Conservation (phyloP, 1,139 yeast genomes). For the Nakaseomyces glabratus region DNA sequence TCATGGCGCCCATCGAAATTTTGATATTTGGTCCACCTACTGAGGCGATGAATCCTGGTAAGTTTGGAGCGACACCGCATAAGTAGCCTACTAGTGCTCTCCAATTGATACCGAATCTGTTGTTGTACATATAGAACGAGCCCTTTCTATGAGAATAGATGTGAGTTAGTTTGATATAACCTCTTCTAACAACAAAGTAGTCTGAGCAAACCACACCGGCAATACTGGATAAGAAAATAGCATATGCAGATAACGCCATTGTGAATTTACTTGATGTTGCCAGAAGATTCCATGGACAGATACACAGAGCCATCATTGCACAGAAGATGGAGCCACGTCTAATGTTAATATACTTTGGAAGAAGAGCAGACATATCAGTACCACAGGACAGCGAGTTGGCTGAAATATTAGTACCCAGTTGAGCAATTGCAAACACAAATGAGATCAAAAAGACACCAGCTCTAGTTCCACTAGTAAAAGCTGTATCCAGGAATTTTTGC, state of each 20-base stretch:
- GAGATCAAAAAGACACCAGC: constrained; percentile 83
- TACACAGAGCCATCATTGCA: constrained; percentile 65
- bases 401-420: constrained; percentile 83
- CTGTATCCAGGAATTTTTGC: constrained; percentile 51
- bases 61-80: constrained; percentile 70
- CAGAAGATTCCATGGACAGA: constrained; percentile 84
- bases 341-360: constrained; percentile 72
- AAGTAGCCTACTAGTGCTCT: constrained; percentile 66
- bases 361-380: constrained; percentile 77
- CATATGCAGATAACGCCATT: constrained; percentile 74
- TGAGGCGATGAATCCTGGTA: constrained; percentile 83
- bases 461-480: constrained; percentile 58
- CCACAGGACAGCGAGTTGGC: constrained; percentile 89
- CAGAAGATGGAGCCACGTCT: constrained; percentile 77
- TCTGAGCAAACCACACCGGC: constrained; percentile 78
- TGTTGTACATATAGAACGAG: constrained; percentile 50
- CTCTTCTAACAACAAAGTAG: constrained; percentile 69
- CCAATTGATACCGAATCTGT: constrained; percentile 66
- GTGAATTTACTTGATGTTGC: constrained; percentile 70
- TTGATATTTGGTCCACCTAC: constrained; percentile 59
- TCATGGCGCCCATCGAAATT: constrained; percentile 51
- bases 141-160: constrained; percentile 41
- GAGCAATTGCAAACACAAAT: constrained; percentile 72
- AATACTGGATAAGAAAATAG: constrained; percentile 78
- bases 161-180: constrained; percentile 55